Evolutionary conservation across 768 basidiomycete species (phyloP).

Genomic region (Chlorophyllum brunneum): DNA sequence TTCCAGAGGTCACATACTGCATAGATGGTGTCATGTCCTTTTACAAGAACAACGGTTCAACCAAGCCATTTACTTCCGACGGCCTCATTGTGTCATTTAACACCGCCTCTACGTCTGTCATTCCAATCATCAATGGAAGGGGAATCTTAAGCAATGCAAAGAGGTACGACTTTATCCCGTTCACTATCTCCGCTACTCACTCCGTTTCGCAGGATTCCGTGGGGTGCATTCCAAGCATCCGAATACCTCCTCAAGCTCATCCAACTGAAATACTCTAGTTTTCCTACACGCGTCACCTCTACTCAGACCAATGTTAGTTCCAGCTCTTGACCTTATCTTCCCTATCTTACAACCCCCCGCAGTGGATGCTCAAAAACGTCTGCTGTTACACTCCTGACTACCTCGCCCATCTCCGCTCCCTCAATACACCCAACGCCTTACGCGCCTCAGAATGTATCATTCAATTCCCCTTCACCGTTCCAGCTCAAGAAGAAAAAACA

Average conservation of each 20-base stretch:
- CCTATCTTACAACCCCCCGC: neutral
- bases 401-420: slow-evolving; percentile 51
- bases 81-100: slow-evolving; percentile 91
- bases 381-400: slow-evolving; percentile 85
- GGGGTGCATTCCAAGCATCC: slow-evolving; percentile 87
- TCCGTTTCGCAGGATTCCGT: slow-evolving; percentile 66
- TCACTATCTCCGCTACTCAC: neutral
- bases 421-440: slow-evolving; percentile 66
- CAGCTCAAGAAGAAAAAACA: slow-evolving; percentile 74
- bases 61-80: slow-evolving; percentile 48
- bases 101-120: slow-evolving; percentile 84
- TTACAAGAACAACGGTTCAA: slow-evolving; percentile 62
- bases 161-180: slow-evolving; percentile 42
- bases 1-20: slow-evolving; percentile 82
- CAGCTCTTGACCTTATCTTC: neutral
- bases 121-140: slow-evolving; percentile 81
- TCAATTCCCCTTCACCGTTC: slow-evolving; percentile 81
- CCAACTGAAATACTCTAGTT: slow-evolving; percentile 93
- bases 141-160: slow-evolving; percentile 85
- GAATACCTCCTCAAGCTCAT: slow-evolving; percentile 92
- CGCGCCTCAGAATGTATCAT: slow-evolving; percentile 66
- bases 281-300: slow-evolving; percentile 79
- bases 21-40: slow-evolving; percentile 93
- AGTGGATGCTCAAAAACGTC: slow-evolving; percentile 92
- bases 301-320: slow-evolving; percentile 69